A percentile compares a stretch with the other conserved stretches of the same genome.
phyloP scores from a whole-genome alignment of 176 grass and related monocot genomes.

The Urochloa ruziziensis region DNA sequence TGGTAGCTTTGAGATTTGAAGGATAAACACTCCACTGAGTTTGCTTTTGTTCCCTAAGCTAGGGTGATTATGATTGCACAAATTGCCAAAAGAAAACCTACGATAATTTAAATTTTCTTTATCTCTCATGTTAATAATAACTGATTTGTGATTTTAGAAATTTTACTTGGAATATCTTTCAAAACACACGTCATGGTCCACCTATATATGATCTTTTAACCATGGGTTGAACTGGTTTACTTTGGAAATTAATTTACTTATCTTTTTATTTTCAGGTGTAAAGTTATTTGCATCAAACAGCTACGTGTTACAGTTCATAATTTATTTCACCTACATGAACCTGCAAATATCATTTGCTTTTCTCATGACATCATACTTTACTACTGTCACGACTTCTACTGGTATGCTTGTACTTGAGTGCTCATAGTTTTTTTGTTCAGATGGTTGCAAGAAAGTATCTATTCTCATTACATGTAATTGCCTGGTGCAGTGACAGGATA shows the following conservation, averaged over 20 bases:
- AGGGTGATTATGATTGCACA: background rate
- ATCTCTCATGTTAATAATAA: background rate
- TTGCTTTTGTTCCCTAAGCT: background rate
- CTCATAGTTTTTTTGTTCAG: background rate
- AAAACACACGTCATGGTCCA: background rate
- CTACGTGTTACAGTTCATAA: conserved; percentile 58
- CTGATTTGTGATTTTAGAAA: background rate
- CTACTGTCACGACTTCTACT: conserved; percentile 47
- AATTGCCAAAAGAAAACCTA: background rate
- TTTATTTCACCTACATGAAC: conserved; percentile 68
- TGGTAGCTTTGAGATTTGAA: background rate
- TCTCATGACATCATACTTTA: conserved; percentile 55
- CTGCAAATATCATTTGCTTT: conserved; percentile 74
- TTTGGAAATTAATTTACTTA: background rate
- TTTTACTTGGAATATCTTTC: background rate
- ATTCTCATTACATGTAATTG: background rate
- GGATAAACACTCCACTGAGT: background rate
- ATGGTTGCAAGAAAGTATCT: background rate
- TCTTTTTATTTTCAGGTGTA: conserved; percentile 45
- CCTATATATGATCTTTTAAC: background rate
- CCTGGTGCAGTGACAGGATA: conserved; percentile 56
- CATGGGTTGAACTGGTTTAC: background rate
- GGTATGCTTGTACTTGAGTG: conserved; percentile 24
- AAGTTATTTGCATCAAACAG: conserved; percentile 55
- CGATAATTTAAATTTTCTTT: background rate